Percentiles rank a stretch among this genome's conserved stretches.
phyloP scores from a whole-genome alignment of 257 asterid genomes.

The Vinca minor region DNA sequence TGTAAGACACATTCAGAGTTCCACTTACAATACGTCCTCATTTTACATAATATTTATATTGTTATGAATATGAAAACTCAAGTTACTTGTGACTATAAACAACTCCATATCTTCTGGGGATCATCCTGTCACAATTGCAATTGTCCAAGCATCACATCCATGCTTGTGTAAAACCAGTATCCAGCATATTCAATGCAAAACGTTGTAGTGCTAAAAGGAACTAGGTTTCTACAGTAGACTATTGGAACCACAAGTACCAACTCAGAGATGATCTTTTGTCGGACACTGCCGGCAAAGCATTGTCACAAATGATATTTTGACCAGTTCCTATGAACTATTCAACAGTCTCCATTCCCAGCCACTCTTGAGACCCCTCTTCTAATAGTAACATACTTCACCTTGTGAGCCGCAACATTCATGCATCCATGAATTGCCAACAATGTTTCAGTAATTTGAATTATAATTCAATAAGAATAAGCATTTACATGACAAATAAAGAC shows the following conservation, averaged over 20 bases:
- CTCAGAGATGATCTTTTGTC: not conserved
- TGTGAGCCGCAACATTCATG: not conserved
- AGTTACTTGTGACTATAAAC: not conserved
- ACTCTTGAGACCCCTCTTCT: not conserved
- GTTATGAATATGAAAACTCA: not conserved
- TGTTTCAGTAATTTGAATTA: not conserved
- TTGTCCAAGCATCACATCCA: not conserved
- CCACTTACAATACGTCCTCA: not conserved
- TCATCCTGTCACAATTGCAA: not conserved
- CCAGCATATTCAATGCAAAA: too few relatives aligned
- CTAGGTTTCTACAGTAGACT: too few relatives aligned
- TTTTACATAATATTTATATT: not conserved
- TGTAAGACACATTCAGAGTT: not conserved
- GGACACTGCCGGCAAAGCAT: not conserved
- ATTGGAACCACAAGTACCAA: not conserved
- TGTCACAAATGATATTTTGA: not conserved
- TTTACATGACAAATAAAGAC: not conserved
- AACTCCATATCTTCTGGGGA: not conserved
- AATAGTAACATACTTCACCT: not conserved
- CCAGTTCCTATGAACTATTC: not conserved
- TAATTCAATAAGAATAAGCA: not conserved
- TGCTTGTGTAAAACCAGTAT: not conserved
- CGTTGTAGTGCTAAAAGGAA: too few relatives aligned
- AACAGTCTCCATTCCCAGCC: not conserved
- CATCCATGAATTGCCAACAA: slow-evolving; percentile 1